phyloP scores from a whole-genome alignment of 345 rosid genomes.

The Eutrema heterophyllum region DNA sequence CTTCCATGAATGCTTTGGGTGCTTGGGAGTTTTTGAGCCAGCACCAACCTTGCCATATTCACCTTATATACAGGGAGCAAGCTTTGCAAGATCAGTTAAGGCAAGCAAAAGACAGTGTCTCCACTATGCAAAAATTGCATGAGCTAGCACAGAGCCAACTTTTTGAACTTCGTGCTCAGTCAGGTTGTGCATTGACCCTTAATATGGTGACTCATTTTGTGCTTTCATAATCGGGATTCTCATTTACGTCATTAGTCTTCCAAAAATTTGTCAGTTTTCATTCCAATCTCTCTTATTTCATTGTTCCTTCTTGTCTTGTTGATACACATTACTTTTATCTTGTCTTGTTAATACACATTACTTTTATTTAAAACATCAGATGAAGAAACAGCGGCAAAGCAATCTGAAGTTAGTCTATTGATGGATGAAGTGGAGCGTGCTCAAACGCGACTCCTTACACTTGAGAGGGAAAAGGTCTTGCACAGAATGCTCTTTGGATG shows the following conservation, averaged over 20 bases:
- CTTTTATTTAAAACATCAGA: slow-evolving; percentile 44
- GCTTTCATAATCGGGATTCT: neutral
- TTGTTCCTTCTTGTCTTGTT: slow-evolving; percentile 11
- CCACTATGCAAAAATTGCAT: slow-evolving; percentile 92
- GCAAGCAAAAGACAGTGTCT: slow-evolving; percentile 91
- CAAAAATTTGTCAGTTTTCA: neutral
- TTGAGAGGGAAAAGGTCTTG: slow-evolving; percentile 93
- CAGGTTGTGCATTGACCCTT: slow-evolving; percentile 56
- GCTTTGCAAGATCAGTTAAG: slow-evolving; percentile 94
- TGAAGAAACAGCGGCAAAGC: slow-evolving; percentile 89
- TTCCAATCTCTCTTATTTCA: neutral
- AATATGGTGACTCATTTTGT: slow-evolving; percentile 10
- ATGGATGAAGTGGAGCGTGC: slow-evolving; percentile 99
- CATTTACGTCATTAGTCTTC: neutral
- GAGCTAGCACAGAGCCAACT: slow-evolving; percentile 98
- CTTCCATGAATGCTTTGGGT: neutral
- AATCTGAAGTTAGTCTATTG: slow-evolving; percentile 85
- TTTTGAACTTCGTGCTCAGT: slow-evolving; percentile 91
- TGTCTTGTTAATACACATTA: slow-evolving; percentile 12
- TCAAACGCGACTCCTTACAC: slow-evolving; percentile 86
- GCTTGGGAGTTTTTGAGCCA: slow-evolving; percentile 1
- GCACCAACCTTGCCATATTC: neutral
- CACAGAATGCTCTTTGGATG: slow-evolving; percentile 1
- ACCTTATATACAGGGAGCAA: slow-evolving; percentile 63
- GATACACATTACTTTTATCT: slow-evolving; percentile 7